phyloP scores from a whole-genome alignment of 805 yeast species.

The Cyberlindnera sargentensis region DNA sequence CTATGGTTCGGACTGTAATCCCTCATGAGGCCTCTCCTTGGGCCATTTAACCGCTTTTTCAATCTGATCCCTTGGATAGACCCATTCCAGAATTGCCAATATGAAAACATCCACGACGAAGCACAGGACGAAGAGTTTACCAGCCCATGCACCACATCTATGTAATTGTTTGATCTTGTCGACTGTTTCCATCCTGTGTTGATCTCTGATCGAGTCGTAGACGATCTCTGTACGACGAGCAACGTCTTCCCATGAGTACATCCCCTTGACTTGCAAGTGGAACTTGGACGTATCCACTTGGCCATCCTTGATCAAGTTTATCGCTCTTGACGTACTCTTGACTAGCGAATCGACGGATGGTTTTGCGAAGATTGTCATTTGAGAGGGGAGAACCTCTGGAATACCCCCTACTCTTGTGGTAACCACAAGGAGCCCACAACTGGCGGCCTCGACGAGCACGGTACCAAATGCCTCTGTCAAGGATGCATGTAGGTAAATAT shows the following conservation, averaged over 20 bases:
- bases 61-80: constrained; percentile 61
- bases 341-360: constrained; percentile 84
- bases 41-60: constrained; percentile 85
- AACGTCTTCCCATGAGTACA: constrained; percentile 91
- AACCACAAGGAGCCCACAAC: constrained; percentile 89
- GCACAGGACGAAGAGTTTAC: constrained; percentile 73
- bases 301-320: constrained; percentile 47
- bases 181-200: constrained; percentile 24
- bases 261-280: constrained; percentile 66
- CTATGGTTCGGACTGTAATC: background rate
- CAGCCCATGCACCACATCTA: constrained; percentile 77
- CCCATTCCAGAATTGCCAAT: constrained; percentile 54
- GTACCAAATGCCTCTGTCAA: constrained; percentile 98
- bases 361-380: constrained; percentile 88
- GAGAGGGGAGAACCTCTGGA: constrained; percentile 88
- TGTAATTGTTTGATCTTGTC: constrained; percentile 58
- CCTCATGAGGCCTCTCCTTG: constrained; percentile 8
- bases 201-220: constrained; percentile 46
- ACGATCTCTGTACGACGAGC: constrained; percentile 83
- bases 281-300: constrained; percentile 65
- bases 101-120: constrained; percentile 74
- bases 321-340: constrained; percentile 65
- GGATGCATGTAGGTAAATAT: constrained; percentile 88
- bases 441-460: constrained; percentile 93
- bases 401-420: constrained; percentile 97